Evolutionary conservation across 495 filamentous ascomycete genomes (phyloP), one percentile per base, ranked within the genome.

Genomic region (Penicillium manginii): DNA sequence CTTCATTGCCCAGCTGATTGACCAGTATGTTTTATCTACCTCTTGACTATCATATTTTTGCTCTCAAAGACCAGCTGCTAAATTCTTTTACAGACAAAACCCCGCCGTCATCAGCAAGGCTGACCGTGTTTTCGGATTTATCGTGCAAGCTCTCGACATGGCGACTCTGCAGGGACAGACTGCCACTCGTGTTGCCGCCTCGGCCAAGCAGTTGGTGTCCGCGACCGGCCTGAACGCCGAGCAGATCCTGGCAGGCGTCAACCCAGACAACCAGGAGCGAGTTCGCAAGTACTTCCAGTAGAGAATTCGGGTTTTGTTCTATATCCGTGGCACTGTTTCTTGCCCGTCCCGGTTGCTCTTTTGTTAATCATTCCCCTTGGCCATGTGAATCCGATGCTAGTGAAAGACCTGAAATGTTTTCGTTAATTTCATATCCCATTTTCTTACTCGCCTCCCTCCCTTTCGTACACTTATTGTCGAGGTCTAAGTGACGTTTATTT

Each of bases 1-100:
- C 8, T 99, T 96, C 73, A 81, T 99, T 52, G 86, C 89, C 3
- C 86, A 96, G 66, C 73, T 99, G 55, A 96, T 99, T 69, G 90
- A 96, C 48, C 88, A 93, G 94, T 97, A 88, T 80, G 92, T 87
- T 60, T 65, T n/a, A 55, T 26, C 23, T 48, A 46, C 11, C 12
- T 14, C 43, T 33, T 23, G 22, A 19, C 50, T 15, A 32, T 22
- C 23, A 37, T 23, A 51, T 4, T 52, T 6, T 45, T n/a, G n/a
- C 40, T 9, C 4, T 32, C 6, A 37, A 49, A 43, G 62, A 72
- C 61, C 74, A 58, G 17, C 60, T 47, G 11, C 40, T 43, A 43
- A 43, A n/a, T n/a, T 43, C 17, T 43, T 9, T 14, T 42, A 42
- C 53, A 98, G 94, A 70, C 89, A 91, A 88, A 92, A 97, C 69